Conservation (phyloP, 1,284 basidiomycete species). For the Golubevia pallescens region DNA sequence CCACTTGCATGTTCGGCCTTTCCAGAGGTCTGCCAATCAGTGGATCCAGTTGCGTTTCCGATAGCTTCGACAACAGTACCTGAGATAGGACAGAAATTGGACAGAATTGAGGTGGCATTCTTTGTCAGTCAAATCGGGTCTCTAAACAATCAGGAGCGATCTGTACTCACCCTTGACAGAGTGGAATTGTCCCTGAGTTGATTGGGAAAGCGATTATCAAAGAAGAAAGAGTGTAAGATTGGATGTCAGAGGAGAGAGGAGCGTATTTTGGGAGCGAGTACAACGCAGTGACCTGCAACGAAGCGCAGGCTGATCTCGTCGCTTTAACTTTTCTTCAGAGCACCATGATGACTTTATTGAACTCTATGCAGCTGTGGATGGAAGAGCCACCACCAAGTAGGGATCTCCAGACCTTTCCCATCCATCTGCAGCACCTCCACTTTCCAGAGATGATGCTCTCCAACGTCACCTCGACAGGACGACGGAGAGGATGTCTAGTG, state of each 20-base stretch:
- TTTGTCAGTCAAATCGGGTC: background rate
- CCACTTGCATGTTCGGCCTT: slow-evolving; percentile 2
- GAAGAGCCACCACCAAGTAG: too few species aligned
- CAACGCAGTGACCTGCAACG: too few species aligned
- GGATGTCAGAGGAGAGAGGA: background rate
- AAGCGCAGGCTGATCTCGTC: too few species aligned
- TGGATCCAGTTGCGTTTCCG: slow-evolving; percentile 1
- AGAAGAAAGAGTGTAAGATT: background rate
- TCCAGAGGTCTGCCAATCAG: background rate
- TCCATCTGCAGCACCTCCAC: too few species aligned
- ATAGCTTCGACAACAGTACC: background rate
- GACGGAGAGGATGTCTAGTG: background rate
- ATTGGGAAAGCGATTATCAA: background rate
- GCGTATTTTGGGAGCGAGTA: background rate
- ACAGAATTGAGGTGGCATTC: too few species aligned
- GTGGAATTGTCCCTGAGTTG: background rate
- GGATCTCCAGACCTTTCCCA: too few species aligned
- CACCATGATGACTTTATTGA: too few species aligned
- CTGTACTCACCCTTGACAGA: background rate
- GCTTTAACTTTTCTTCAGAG: too few species aligned
- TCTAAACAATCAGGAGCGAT: background rate
- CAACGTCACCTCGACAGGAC: too few species aligned
- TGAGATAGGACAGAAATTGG: background rate
- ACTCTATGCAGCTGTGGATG: too few species aligned
- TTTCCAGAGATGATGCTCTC: too few species aligned